A percentile compares a stretch with the other conserved stretches of the same genome.
Conservation (phyloP, 139 green algal genomes). For the Picochlorum sp. region DNA sequence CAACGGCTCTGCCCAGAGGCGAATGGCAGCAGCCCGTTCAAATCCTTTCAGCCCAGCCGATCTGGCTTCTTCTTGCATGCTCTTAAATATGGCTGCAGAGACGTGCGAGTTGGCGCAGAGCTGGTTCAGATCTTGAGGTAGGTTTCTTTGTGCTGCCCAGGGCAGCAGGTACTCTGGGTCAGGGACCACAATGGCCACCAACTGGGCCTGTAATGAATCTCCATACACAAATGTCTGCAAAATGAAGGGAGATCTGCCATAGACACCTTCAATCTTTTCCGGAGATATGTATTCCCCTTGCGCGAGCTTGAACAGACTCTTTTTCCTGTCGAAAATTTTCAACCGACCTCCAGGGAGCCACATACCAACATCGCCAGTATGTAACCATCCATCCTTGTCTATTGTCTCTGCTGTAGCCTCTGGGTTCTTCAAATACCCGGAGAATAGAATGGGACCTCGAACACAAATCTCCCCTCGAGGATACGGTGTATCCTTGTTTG, state of each 20-base stretch:
- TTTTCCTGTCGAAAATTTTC: conserved; percentile 96
- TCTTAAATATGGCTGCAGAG: conserved; percentile 47
- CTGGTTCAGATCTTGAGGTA: conserved; percentile 22
- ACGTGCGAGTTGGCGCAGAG: conserved; percentile 35
- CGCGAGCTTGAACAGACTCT: conserved; percentile 95
- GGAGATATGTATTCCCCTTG: conserved; percentile 86
- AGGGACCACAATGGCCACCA: conserved; percentile 86
- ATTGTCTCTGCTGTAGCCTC: conserved; percentile 69
- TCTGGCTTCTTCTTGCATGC: conserved; percentile 72
- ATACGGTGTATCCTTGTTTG: conserved; percentile 61
- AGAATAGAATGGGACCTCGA: conserved; percentile 81
- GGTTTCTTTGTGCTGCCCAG: conserved; percentile 63
- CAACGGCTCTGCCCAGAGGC: conserved; percentile 74
- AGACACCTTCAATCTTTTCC: conserved; percentile 97
- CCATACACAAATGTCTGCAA: conserved; percentile 84
- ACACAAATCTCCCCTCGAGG: conserved; percentile 82
- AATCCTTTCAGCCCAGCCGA: conserved; percentile 76
- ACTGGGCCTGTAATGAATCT: conserved; percentile 64
- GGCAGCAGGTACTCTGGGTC: conserved; percentile 85
- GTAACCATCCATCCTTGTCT: conserved; percentile 87
- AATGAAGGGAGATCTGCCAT: conserved; percentile 62
- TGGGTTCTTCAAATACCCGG: conserved; percentile 77
- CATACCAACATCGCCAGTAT: conserved; percentile 83
- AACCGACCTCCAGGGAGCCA: conserved; percentile 71
- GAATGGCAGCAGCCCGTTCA: conserved; percentile 69